phyloP scores from a whole-genome alignment of 1,284 basidiomycete species.

The Ustilago hordei region DNA sequence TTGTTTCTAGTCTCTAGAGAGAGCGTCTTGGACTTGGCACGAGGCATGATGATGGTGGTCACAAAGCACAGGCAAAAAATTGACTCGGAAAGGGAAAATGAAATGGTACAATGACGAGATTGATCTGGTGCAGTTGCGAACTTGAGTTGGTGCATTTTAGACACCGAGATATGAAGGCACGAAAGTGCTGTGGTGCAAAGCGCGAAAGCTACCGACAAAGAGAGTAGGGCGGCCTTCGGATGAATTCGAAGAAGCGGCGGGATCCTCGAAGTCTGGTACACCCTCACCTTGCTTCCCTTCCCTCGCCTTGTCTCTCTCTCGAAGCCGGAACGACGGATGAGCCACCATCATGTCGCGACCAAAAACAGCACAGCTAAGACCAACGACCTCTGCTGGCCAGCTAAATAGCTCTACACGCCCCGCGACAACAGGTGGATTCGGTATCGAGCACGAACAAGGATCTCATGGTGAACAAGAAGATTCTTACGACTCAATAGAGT shows the following conservation, averaged over 20 bases:
- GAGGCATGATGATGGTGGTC: too few species aligned
- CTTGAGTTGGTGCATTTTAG: too few species aligned
- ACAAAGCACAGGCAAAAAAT: too few species aligned
- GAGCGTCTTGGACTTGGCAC: too few species aligned
- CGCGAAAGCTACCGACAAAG: too few species aligned
- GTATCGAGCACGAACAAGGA: not conserved
- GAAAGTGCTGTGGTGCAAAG: too few species aligned
- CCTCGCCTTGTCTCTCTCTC: too few species aligned
- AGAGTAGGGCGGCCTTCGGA: not conserved
- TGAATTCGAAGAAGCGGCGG: not conserved
- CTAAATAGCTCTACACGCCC: conserved; percentile 10
- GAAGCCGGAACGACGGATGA: not conserved
- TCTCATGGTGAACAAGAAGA: not conserved
- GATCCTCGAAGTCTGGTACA: not conserved
- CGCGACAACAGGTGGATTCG: conserved; percentile 8
- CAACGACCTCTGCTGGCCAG: conserved; percentile 26
- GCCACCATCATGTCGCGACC: conserved; percentile 27
- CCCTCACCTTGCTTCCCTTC: not conserved
- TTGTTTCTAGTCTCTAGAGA: not conserved
- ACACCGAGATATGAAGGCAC: too few species aligned
- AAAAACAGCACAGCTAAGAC: conserved; percentile 19
- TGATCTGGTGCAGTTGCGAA: too few species aligned
- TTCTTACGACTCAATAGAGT: not conserved
- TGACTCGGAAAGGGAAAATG: too few species aligned
- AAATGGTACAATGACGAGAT: too few species aligned